Base-by-base conservation (phyloP, 2,329 filamentous ascomycete species). In the Coleophoma crateriformis region DNA sequence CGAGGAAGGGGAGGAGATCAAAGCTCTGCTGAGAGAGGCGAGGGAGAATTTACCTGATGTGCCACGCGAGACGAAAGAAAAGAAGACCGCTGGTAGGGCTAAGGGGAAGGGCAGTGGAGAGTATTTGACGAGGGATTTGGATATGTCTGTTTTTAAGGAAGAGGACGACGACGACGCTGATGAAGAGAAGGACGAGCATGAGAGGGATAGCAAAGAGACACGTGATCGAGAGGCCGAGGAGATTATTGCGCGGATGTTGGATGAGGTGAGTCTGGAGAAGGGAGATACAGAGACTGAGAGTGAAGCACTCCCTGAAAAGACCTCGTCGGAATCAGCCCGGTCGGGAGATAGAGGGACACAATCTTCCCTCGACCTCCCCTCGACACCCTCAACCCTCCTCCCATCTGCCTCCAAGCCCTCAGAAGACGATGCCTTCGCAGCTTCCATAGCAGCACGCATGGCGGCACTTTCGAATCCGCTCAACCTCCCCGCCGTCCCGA, bases 81-180 rank as follows among this genome's bases (percentile, higher is more conserved):
- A 10, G 27, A 27, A 27, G 27, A 4, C 19, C 19, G 19, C 19
- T 19, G 19, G 19, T 19, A 19, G 8, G 27, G 27, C 6, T 10
- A 27, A 27, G 27, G 27, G 27, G 27, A 27, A 32, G 10, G 10
- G 14, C 34, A 44, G 14, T 51, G 34, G 14, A 3, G 44, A 51
- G 8, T 52, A 43, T 22, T 32, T 63, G 37, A 58, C 55, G 3
- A 52, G 54, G 35, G 58, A 60, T 50, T 51, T 65, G 5, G 62
- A 65, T 51, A 58, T 65, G 58, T 61, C 60, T 22, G 55, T 56
- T 14, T 65, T 64, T 50, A 50, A 54, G 64, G 51, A 71, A 69
- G 46, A 74, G 59, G 51, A 72, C 68, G 59, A 73, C 67, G 40
- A 71, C 50, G 57, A 71, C 57, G 50, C 68, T 67, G 60, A 70